Conservation (phyloP, 305 asterid species). For the Fraxinus nigra region DNA sequence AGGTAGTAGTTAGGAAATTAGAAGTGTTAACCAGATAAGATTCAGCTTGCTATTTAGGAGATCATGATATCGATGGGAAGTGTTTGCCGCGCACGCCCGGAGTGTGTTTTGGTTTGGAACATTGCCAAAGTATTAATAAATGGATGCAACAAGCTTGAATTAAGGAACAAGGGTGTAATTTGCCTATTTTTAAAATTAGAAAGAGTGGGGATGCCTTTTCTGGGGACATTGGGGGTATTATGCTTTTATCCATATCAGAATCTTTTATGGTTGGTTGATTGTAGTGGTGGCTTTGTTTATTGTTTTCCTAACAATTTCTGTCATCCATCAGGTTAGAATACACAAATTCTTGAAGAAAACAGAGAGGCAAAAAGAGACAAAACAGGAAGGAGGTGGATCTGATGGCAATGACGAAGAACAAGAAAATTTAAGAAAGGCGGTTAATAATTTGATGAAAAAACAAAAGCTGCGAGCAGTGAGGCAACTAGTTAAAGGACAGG, state of each 20-base stretch:
- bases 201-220: background rate
- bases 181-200: background rate
- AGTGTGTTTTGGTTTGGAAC: background rate
- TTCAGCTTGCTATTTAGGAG: background rate
- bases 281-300: background rate
- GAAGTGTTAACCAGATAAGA: background rate
- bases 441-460: conserved; percentile 68
- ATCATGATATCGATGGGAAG: background rate
- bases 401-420: conserved; percentile 36
- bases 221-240: background rate
- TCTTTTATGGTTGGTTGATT: background rate
- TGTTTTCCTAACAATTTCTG: conserved; percentile 20
- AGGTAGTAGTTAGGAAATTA: background rate
- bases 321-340: conserved; percentile 64
- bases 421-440: conserved; percentile 50
- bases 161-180: background rate
- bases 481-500: conserved; percentile 57
- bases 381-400: conserved; percentile 43
- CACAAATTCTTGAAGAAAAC: conserved; percentile 67
- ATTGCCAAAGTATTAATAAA: background rate
- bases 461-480: conserved; percentile 75
- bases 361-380: conserved; percentile 48
- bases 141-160: background rate
- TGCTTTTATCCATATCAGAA: background rate
- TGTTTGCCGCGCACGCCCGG: background rate